These are phyloP conservation scores for Apiotrichum veenhuisii DNA, from an alignment of 1,284 basidiomycete genomes.

Conservation along the genomic window DNA sequence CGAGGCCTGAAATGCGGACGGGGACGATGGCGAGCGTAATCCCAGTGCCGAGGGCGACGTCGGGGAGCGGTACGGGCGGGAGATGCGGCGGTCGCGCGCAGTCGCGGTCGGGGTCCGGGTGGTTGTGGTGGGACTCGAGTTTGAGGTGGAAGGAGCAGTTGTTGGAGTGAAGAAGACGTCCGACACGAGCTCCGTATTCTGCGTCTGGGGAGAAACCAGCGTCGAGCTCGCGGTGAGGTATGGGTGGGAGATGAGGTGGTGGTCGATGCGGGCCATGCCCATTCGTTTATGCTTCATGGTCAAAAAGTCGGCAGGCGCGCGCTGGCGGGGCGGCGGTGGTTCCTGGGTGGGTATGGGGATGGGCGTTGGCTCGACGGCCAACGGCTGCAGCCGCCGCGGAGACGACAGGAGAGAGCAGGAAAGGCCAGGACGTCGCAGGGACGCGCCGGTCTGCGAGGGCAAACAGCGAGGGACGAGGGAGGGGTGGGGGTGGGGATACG, in stretches of 20 bases:
- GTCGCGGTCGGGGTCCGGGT: too few species aligned
- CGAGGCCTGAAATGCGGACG: neutral
- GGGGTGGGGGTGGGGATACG: too few species aligned
- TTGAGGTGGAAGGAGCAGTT: neutral
- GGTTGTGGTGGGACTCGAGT: too few species aligned
- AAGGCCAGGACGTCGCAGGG: too few species aligned
- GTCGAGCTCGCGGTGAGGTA: neutral
- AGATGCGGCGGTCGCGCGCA: neutral
- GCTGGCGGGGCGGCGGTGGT: neutral
- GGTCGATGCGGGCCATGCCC: conserved; percentile 5
- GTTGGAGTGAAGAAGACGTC: neutral
- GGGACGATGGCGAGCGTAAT: too few species aligned
- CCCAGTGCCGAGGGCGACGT: too few species aligned
- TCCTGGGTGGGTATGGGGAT: too few species aligned
- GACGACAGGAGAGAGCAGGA: too few species aligned
- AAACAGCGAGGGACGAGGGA: too few species aligned
- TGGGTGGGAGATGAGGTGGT: conserved; percentile 1
- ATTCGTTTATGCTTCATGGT: conserved; percentile 4
- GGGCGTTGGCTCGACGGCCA: too few species aligned
- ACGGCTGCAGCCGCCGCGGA: too few species aligned
- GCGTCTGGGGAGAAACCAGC: neutral
- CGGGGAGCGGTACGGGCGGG: neutral
- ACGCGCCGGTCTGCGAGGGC: too few species aligned
- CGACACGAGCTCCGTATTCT: neutral
- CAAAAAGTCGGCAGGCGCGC: neutral